phyloP scores from a whole-genome alignment of 257 asterid genomes.

The Solanum ossicruentum region DNA sequence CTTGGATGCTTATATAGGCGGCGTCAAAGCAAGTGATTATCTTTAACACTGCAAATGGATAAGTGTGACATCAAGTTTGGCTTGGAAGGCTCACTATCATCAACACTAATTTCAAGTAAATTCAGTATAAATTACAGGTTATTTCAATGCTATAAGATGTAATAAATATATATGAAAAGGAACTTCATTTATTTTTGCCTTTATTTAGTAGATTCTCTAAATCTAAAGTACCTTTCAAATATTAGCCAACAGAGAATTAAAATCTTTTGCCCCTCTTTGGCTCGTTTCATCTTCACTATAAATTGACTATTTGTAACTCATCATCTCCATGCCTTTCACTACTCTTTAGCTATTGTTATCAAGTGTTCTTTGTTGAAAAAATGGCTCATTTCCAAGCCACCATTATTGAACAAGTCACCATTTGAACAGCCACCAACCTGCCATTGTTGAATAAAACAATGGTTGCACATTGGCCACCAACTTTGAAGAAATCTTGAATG shows the following conservation, averaged over 20 bases:
- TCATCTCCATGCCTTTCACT: not conserved
- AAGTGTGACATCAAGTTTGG: not conserved
- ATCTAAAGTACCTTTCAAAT: conserved; percentile 6
- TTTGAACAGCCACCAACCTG: no score
- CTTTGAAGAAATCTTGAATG: no score
- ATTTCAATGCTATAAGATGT: not conserved
- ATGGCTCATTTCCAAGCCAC: no score
- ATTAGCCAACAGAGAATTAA: not conserved
- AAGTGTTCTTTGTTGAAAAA: no score
- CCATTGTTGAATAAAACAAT: no score
- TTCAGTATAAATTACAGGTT: not conserved
- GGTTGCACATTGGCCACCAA: no score
- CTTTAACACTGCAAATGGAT: not conserved
- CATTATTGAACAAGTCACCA: no score
- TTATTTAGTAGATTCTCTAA: not conserved
- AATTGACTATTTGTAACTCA: not conserved
- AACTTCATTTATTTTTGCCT: conserved; percentile 1
- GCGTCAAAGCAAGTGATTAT: not conserved
- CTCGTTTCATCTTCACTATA: not conserved
- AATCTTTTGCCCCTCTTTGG: not conserved
- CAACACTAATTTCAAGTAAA: not conserved
- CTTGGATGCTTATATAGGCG: not conserved
- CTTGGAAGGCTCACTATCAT: not conserved
- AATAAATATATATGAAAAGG: not conserved
- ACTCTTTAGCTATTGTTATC: no score